These are phyloP conservation scores for Colletotrichum sansevieriae DNA, from an alignment of 2,329 filamentous ascomycete species.

Conservation along the genomic window DNA sequence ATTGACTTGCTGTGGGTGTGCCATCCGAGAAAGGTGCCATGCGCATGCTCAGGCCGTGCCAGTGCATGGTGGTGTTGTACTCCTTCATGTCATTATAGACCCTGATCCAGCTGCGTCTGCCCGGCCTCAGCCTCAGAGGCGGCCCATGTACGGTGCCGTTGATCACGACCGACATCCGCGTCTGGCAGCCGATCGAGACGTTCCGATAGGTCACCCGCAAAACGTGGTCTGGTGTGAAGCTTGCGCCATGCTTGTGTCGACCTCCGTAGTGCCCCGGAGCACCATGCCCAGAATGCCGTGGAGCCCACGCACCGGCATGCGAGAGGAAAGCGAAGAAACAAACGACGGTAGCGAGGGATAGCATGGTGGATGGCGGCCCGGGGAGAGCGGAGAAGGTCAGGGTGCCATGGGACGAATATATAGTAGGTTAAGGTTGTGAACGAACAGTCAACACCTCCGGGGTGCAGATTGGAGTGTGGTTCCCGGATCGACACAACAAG, in stretches of 20 bases:
- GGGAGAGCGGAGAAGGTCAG: neutral
- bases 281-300: slow-evolving; percentile 11
- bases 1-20: slow-evolving; percentile 70
- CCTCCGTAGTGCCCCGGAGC: slow-evolving; percentile 37
- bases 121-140: slow-evolving; percentile 59
- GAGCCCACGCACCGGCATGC: slow-evolving; percentile 27
- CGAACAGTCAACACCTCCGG: neutral
- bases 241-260: slow-evolving; percentile 18
- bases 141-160: slow-evolving; percentile 68
- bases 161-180: slow-evolving; percentile 61
- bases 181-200: slow-evolving; percentile 60
- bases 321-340: slow-evolving; percentile 23
- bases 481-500: neutral
- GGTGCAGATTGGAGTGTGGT: neutral
- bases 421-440: neutral
- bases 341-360: slow-evolving; percentile 16
- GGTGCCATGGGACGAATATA: neutral
- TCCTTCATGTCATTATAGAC: slow-evolving; percentile 69
- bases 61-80: slow-evolving; percentile 72
- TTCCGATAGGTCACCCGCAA: slow-evolving; percentile 46
- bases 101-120: slow-evolving; percentile 66
- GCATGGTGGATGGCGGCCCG: slow-evolving; percentile 19
- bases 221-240: slow-evolving; percentile 30
- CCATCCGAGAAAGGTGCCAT: slow-evolving; percentile 75
- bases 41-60: slow-evolving; percentile 74